These are phyloP conservation scores for Trichoderma arundinaceum DNA, from an alignment of 2,329 filamentous ascomycete genomes.

Conservation along the genomic window DNA sequence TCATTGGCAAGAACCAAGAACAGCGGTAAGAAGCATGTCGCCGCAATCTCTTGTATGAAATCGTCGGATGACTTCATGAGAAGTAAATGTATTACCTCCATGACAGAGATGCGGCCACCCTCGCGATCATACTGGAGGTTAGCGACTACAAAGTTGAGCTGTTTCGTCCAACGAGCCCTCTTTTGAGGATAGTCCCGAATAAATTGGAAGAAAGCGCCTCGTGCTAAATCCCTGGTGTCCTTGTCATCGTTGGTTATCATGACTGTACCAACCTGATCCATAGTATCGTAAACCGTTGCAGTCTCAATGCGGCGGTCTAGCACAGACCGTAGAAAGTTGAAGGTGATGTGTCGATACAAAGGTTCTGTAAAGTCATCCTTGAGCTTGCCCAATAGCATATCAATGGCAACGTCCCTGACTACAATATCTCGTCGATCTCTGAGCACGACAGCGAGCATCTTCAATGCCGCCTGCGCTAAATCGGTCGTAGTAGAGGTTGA, in stretches of 20 bases:
- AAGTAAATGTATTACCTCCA: constrained; percentile 89
- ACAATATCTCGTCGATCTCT: constrained; percentile 77
- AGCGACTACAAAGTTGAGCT: constrained; percentile 84
- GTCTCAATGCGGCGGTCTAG: constrained; percentile 86
- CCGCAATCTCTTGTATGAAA: constrained; percentile 79
- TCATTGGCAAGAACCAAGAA: constrained; percentile 89
- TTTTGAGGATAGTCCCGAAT: constrained; percentile 93
- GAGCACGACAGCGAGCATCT: constrained; percentile 83
- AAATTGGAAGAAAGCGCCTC: constrained; percentile 93
- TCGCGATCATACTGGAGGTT: constrained; percentile 91
- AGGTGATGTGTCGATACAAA: constrained; percentile 88
- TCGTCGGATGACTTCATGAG: constrained; percentile 83
- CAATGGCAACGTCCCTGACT: constrained; percentile 81
- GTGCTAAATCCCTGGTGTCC: constrained; percentile 82
- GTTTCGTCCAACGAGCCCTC: constrained; percentile 85
- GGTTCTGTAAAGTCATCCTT: constrained; percentile 92
- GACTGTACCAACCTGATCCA: constrained; percentile 86
- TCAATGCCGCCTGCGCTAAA: constrained; percentile 83
- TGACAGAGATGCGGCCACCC: constrained; percentile 86
- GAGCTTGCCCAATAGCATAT: constrained; percentile 79
- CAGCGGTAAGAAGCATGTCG: constrained; percentile 83
- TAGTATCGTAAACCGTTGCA: constrained; percentile 84
- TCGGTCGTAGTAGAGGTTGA: constrained; percentile 82
- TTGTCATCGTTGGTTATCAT: constrained; percentile 97
- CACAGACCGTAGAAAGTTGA: constrained; percentile 89